Conservation (phyloP, 148 eudicot species). For the Suaeda aralocaspica region DNA sequence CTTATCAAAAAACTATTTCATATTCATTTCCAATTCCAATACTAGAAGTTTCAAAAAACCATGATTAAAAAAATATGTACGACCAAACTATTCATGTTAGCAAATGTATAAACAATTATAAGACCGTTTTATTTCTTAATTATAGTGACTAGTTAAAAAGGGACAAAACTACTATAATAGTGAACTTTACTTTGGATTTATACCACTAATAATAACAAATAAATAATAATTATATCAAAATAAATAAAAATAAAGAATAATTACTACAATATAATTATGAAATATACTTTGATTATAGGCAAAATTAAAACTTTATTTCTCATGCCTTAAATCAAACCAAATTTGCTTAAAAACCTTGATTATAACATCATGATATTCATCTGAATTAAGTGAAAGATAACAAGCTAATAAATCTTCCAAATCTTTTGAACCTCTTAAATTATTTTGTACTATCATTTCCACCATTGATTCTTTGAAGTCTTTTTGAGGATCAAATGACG, state of each 20-base stretch:
- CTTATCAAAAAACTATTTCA: neutral
- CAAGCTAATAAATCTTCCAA: constrained; percentile 84
- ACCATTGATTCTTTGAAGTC: constrained; percentile 92
- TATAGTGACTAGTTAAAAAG: neutral
- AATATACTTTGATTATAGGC: neutral
- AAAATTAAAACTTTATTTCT: neutral
- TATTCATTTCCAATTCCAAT: neutral
- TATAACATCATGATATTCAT: constrained; percentile 78
- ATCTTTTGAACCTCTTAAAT: constrained; percentile 58
- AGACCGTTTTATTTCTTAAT: neutral
- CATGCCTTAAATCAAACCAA: constrained; percentile 61
- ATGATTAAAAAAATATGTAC: neutral
- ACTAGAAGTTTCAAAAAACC: neutral
- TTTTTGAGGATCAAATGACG: constrained; percentile 58
- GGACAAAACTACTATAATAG: constrained; percentile 7
- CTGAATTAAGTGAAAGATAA: constrained; percentile 66
- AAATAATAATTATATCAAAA: too few relatives aligned
- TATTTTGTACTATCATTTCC: constrained; percentile 81
- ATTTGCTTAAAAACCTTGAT: constrained; percentile 79
- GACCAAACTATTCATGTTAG: neutral
- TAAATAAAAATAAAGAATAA: too few relatives aligned
- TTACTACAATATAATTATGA: neutral
- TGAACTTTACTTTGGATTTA: constrained; percentile 13
- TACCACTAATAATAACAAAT: too few relatives aligned
- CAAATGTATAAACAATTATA: neutral